Conservation (phyloP, 176 grass and related monocot genomes). For the Dendrocalamus sinicus region DNA sequence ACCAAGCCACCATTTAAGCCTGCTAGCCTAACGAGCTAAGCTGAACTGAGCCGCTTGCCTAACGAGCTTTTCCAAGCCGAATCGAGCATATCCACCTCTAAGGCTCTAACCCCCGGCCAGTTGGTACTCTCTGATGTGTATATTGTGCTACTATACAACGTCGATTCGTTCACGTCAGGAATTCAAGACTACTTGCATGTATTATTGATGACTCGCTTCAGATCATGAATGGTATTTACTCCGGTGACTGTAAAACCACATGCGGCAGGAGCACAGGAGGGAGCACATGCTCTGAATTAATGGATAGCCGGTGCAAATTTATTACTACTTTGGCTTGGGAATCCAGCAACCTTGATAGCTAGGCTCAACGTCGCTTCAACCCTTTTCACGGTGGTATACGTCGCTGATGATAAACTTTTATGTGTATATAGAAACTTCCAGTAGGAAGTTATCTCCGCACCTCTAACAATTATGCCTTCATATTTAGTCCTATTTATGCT, state of each 20-base stretch:
- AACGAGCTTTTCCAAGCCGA: no score
- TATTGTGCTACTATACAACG: background rate
- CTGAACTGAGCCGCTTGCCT: no score
- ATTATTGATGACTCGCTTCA: background rate
- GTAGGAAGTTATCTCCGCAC: background rate
- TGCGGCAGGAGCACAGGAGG: background rate
- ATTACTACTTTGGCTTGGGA: background rate
- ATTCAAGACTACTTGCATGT: background rate
- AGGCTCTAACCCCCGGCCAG: background rate
- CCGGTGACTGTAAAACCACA: background rate
- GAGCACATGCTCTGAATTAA: background rate
- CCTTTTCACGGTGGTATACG: background rate
- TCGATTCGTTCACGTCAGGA: slow-evolving; percentile 4
- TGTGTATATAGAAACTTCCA: background rate
- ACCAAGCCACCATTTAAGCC: no score
- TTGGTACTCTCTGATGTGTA: background rate
- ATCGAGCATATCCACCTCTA: no score
- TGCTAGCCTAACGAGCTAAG: no score
- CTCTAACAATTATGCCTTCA: background rate
- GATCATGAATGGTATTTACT: slow-evolving; percentile 8
- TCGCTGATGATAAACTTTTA: background rate
- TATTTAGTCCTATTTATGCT: background rate
- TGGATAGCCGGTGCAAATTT: background rate
- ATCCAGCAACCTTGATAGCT: background rate
- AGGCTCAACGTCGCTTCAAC: background rate